Evolutionary conservation across 306 rosid genomes (phyloP).

Genomic region (Oemleria cerasiformis): DNA sequence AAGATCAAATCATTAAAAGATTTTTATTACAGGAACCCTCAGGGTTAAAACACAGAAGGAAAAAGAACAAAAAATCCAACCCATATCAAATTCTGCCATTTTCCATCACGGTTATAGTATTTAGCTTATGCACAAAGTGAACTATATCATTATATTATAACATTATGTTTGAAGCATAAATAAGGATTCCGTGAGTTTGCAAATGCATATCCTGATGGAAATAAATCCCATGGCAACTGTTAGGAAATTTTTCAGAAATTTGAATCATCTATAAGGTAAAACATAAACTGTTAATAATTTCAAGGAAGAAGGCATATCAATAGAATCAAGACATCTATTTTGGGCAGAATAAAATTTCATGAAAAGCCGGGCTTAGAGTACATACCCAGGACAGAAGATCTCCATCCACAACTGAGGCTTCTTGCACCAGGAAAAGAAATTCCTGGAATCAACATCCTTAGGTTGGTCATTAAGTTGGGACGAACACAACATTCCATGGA

Average conservation of each 20-base stretch:
- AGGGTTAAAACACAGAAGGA: not conserved
- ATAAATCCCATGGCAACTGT: not conserved
- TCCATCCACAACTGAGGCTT: constrained; percentile 71
- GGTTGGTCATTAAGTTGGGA: constrained; percentile 7
- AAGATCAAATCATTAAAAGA: not conserved
- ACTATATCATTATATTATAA: not conserved
- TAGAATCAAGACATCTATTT: not conserved
- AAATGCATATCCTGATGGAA: not conserved
- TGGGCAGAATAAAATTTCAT: not conserved
- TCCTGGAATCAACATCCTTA: constrained; percentile 49
- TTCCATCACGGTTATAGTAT: not conserved
- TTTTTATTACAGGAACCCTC: not conserved
- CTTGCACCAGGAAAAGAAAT: constrained; percentile 62
- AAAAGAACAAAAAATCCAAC: not conserved
- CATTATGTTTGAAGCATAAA: not conserved
- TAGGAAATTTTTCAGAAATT: not conserved
- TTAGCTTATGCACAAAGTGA: not conserved
- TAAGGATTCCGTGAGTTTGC: not conserved
- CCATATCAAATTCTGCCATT: not conserved
- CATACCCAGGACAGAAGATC: constrained; percentile 89
- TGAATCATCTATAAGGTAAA: not conserved
- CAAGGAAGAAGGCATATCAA: not conserved
- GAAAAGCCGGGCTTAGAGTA: constrained; percentile 14
- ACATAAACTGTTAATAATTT: not conserved
- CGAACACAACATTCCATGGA: constrained; percentile 1